Evolutionary conservation across 108 stramenopile species (phyloP).

Genomic region (Mediolabrus comicus): DNA sequence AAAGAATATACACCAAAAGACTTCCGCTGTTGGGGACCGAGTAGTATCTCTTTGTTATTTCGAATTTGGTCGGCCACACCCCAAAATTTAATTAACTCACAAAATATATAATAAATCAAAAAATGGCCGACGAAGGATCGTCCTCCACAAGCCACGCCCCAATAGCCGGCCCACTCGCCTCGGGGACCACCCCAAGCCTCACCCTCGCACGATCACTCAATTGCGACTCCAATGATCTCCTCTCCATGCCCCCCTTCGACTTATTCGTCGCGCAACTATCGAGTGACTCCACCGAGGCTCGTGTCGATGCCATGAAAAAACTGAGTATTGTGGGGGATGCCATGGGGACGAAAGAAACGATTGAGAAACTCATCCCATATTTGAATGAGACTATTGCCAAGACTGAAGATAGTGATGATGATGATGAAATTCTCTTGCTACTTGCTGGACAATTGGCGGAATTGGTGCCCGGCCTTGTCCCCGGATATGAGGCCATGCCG

Average conservation of each 20-base stretch:
- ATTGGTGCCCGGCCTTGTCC: conserved; percentile 73
- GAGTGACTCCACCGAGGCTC: conserved; percentile 66
- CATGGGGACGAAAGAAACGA: conserved; percentile 62
- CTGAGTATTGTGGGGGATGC: conserved; percentile 78
- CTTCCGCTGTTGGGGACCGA: no score
- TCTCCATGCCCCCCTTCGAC: conserved; percentile 66
- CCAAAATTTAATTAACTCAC: no score
- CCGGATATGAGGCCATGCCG: conserved; percentile 43
- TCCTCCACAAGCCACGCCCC: conserved; percentile 22
- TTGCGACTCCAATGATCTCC: conserved; percentile 51
- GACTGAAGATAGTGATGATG: conserved; percentile 46
- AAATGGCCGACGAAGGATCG: background rate
- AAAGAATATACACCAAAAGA: no score
- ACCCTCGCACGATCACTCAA: conserved; percentile 71
- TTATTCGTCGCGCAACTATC: conserved; percentile 74
- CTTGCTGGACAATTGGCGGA: conserved; percentile 70
- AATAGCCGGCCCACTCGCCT: conserved; percentile 48
- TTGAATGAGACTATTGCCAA: conserved; percentile 46
- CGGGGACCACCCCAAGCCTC: conserved; percentile 57
- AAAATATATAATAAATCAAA: background rate
- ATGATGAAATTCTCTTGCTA: conserved; percentile 78
- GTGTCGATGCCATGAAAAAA: conserved; percentile 88
- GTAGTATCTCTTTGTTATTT: no score
- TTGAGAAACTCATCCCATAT: conserved; percentile 65
- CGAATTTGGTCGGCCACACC: no score